Evolutionary conservation across 805 yeast species (phyloP), one percentile per base, ranked within the genome.

Genomic region (Saccharomycopsis javanensis): DNA sequence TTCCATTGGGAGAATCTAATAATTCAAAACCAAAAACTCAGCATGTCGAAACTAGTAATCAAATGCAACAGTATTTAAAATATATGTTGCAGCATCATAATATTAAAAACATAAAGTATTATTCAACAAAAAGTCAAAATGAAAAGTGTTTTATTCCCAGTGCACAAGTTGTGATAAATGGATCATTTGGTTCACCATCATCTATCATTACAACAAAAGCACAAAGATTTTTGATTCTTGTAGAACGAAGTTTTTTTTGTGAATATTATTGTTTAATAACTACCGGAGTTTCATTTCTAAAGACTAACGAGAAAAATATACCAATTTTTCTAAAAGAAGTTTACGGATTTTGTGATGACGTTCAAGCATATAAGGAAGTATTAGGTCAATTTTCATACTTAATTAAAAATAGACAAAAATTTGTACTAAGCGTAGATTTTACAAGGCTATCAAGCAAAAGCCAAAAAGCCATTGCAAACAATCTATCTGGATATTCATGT

Each of bases 201-300:
- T 28, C 48, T 20, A 42, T 42, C 1, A 25, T 42, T 13, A 42
- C 23, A 25, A 20, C 48, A 7, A 11, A 42, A 18, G 28, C 48
- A 8, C 48, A 42, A 20, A 20, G 48, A 16, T 25, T 23, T 42
- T 42, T 42, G n/a, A 15, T 42, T 42, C 27, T 23, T 10, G 28
- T 42, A 3, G 48, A 42, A 13, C 18, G 48, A 42, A 42, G 48
- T 23, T 42, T 42, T 20, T 42, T 42, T 20, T 42, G 48, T 13
- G 48, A 42, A 42, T 42, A 42, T 42, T 42, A 42, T 42, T 42
- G 48, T 42, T 42, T 42, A n/a, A 42, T 42, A 42, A 42, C 48
- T 23, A 42, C 48, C 8, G 48, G 48, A 20, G 48, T 42, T 42
- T 42, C 48, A 20, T 42, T 42, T 23, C 23, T 42, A 7, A 42